Evolutionary conservation across 352 stramenopile species (phyloP).

Genomic region (Globisporangium rhizosaccharum): DNA sequence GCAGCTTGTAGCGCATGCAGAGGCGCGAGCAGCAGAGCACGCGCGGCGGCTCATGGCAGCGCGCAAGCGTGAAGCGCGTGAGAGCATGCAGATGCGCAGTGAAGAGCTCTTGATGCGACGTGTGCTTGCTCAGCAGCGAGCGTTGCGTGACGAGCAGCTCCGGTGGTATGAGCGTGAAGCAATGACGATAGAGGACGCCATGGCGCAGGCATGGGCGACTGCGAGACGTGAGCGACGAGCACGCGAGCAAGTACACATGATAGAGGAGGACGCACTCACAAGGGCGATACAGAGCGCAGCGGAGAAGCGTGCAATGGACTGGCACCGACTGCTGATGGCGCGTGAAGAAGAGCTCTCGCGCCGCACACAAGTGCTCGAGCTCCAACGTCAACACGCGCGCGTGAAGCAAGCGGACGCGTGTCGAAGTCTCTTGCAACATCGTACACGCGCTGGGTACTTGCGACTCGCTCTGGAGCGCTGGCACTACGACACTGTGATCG

Average conservation of each 20-base stretch:
- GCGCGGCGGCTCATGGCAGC: slow-evolving; percentile 18
- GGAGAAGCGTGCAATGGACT: slow-evolving; percentile 10
- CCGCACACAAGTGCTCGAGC: slow-evolving; percentile 2
- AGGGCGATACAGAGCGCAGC: background rate
- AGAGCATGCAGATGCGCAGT: slow-evolving; percentile 36
- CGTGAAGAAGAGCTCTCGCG: slow-evolving; percentile 12
- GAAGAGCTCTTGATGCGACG: slow-evolving; percentile 36
- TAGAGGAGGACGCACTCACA: slow-evolving; percentile 6
- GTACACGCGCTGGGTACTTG: slow-evolving; percentile 3
- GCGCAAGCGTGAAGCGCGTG: slow-evolving; percentile 23
- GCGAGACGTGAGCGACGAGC: background rate
- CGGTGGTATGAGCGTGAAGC: slow-evolving; percentile 16
- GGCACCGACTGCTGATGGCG: slow-evolving; percentile 10
- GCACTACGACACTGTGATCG: background rate
- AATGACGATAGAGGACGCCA: slow-evolving; percentile 34
- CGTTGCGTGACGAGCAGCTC: slow-evolving; percentile 13
- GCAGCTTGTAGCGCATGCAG: slow-evolving; percentile 18
- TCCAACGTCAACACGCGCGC: background rate
- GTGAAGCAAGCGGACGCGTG: background rate
- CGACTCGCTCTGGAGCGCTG: slow-evolving; percentile 2
- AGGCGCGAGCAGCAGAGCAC: slow-evolving; percentile 6
- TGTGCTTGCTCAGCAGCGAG: slow-evolving; percentile 17
- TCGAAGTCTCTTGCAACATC: background rate
- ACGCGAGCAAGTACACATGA: slow-evolving; percentile 19
- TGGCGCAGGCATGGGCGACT: background rate